phyloP scores from a whole-genome alignment of 768 basidiomycete genomes.

The Russula sp. region DNA sequence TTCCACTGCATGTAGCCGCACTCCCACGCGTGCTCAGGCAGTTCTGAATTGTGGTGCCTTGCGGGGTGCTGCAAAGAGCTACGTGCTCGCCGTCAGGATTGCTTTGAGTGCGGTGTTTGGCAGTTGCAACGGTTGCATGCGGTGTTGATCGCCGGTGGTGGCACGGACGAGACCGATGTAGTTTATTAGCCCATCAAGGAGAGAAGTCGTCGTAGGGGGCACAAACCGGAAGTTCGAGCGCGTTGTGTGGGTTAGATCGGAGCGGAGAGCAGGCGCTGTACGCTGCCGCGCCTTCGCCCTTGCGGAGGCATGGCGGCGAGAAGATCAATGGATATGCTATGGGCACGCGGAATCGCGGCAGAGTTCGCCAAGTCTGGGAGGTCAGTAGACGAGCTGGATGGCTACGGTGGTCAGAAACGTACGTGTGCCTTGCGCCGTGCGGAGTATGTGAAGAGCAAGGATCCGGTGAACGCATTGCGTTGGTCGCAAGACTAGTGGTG shows the following conservation, averaged over 20 bases:
- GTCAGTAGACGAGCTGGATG: slow-evolving; percentile 2
- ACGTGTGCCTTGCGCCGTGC: slow-evolving; percentile 6
- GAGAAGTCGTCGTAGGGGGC: slow-evolving; percentile 13
- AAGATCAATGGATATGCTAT: slow-evolving; percentile 12
- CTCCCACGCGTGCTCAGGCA: slow-evolving; percentile 6
- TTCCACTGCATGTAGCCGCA: slow-evolving; percentile 17
- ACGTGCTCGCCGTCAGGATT: slow-evolving; percentile 24
- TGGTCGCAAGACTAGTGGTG: slow-evolving; percentile 25
- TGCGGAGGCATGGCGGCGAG: not conserved
- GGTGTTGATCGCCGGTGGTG: slow-evolving; percentile 10
- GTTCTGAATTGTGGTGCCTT: slow-evolving; percentile 17
- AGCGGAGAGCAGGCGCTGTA: slow-evolving; percentile 27
- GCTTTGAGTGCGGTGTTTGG: slow-evolving; percentile 9
- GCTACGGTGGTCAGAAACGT: slow-evolving; percentile 26
- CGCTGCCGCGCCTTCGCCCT: not conserved
- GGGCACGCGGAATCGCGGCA: slow-evolving; percentile 17
- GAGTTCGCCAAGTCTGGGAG: slow-evolving; percentile 5
- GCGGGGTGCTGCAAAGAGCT: slow-evolving; percentile 28
- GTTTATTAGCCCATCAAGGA: not conserved
- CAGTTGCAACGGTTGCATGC: slow-evolving; percentile 21
- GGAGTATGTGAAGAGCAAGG: slow-evolving; percentile 28
- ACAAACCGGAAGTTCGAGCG: slow-evolving; percentile 15
- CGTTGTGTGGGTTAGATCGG: slow-evolving; percentile 8
- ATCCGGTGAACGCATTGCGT: slow-evolving; percentile 12
- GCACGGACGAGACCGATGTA: slow-evolving; percentile 16